Percentiles rank a stretch among this genome's conserved stretches.
phyloP scores from a whole-genome alignment of 768 basidiomycete species.

The Tylopilus subfusipes region DNA sequence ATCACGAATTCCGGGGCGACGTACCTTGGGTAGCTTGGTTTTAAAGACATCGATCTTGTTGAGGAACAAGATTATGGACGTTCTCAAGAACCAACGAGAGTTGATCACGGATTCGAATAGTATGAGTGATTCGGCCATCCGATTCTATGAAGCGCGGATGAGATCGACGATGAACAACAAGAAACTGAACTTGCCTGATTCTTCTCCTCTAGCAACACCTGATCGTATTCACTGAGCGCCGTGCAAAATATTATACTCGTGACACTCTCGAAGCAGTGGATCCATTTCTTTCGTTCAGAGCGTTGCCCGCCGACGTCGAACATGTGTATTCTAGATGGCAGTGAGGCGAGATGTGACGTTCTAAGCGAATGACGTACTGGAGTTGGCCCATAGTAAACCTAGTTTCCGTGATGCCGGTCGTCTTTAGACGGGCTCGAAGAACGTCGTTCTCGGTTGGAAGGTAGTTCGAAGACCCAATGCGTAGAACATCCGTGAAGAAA shows the following conservation, averaged over 20 bases:
- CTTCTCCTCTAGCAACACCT: constrained; percentile 62
- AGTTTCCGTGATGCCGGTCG: constrained; percentile 88
- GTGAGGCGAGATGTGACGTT: not conserved
- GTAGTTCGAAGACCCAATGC: constrained; percentile 80
- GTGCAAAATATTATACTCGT: constrained; percentile 79
- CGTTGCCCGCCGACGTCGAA: constrained; percentile 80
- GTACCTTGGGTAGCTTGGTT: constrained; percentile 58
- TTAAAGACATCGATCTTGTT: constrained; percentile 80
- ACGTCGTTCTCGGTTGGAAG: constrained; percentile 85
- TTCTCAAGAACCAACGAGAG: constrained; percentile 71
- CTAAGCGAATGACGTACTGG: constrained; percentile 38
- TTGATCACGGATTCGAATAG: constrained; percentile 79
- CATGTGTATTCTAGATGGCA: constrained; percentile 51
- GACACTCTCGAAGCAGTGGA: constrained; percentile 75
- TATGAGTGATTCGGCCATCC: constrained; percentile 70
- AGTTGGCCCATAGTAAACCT: constrained; percentile 67
- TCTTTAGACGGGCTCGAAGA: constrained; percentile 83
- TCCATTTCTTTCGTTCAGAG: constrained; percentile 81
- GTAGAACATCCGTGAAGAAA: constrained; percentile 82
- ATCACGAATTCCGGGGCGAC: fast-evolving
- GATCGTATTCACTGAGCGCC: constrained; percentile 72
- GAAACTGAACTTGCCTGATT: constrained; percentile 23
- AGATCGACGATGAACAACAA: not conserved
- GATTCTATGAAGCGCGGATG: constrained; percentile 44
- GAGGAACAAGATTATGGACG: constrained; percentile 63